Conservation (phyloP, 2,329 filamentous ascomycete species). For the Aspergillus sp. region DNA sequence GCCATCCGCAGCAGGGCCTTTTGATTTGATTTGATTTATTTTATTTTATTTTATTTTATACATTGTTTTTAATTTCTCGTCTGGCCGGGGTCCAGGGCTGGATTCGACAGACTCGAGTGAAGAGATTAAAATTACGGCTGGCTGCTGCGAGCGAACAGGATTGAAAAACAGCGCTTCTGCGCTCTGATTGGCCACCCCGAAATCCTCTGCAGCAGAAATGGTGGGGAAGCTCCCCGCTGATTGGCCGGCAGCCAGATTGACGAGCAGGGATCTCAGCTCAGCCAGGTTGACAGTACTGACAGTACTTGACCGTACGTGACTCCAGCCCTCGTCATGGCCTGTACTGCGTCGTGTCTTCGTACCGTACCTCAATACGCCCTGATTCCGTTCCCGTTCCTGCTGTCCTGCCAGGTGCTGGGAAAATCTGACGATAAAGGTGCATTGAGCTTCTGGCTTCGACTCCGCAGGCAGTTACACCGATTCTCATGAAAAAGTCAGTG, state of each 20-base stretch:
- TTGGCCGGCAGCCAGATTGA: conserved; percentile 33
- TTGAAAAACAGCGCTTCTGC: conserved; percentile 18
- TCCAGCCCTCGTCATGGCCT: conserved; percentile 15
- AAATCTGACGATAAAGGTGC: background rate
- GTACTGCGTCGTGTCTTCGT: conserved; percentile 14
- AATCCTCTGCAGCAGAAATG: conserved; percentile 17
- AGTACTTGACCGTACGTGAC: conserved; percentile 6
- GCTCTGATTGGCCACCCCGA: conserved; percentile 17
- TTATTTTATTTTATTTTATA: conserved; percentile 2
- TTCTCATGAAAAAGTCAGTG: background rate
- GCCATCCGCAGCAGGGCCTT: background rate
- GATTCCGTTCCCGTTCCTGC: background rate
- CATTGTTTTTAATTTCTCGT: background rate
- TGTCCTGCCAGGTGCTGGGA: background rate
- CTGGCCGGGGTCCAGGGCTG: conserved; percentile 4
- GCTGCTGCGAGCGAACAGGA: conserved; percentile 11
- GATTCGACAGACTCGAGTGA: conserved; percentile 6
- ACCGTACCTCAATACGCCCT: conserved; percentile 1
- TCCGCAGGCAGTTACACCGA: background rate
- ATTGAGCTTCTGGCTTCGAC: background rate
- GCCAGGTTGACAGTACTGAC: conserved; percentile 16
- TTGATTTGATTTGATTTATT: background rate
- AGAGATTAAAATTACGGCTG: conserved; percentile 9
- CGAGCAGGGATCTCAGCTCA: conserved; percentile 25
- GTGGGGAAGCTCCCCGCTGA: conserved; percentile 26